phyloP scores from a whole-genome alignment of 257 asterid genomes.

The Solanum medicagineum region DNA sequence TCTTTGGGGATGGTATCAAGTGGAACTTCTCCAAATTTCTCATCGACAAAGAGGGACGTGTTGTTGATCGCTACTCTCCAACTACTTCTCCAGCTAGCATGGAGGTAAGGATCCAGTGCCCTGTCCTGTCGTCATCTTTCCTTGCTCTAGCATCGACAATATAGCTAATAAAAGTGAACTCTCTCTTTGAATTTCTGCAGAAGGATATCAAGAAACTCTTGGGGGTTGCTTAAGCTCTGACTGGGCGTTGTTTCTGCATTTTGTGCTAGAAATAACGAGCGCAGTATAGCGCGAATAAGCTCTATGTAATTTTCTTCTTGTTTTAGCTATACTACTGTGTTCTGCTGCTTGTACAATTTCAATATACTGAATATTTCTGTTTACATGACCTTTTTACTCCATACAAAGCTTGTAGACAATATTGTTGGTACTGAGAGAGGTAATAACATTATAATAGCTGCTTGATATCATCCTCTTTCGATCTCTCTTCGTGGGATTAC shows the following conservation, averaged over 20 bases:
- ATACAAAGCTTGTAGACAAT: too few relatives aligned
- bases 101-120: slow-evolving; percentile 33
- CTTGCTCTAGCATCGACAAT: not conserved
- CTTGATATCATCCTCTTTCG: too few relatives aligned
- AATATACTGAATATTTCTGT: not conserved
- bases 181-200: slow-evolving; percentile 28
- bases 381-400: not conserved
- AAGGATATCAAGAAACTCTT: slow-evolving; percentile 83
- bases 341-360: not conserved
- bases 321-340: not conserved
- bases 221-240: slow-evolving; percentile 25
- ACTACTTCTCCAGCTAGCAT: slow-evolving; percentile 83
- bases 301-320: not conserved
- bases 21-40: slow-evolving; percentile 93
- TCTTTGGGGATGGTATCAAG: slow-evolving; percentile 61
- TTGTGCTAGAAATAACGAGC: not conserved
- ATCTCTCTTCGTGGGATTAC: too few relatives aligned
- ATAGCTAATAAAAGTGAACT: not conserved
- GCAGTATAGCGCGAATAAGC: not conserved
- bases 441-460: too few relatives aligned
- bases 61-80: slow-evolving; percentile 84
- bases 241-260: not conserved
- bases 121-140: not conserved
- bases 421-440: too few relatives aligned
- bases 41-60: slow-evolving; percentile 61